These are phyloP conservation scores for Albatrellus ellisii DNA, from an alignment of 768 basidiomycete species.

Conservation along the genomic window DNA sequence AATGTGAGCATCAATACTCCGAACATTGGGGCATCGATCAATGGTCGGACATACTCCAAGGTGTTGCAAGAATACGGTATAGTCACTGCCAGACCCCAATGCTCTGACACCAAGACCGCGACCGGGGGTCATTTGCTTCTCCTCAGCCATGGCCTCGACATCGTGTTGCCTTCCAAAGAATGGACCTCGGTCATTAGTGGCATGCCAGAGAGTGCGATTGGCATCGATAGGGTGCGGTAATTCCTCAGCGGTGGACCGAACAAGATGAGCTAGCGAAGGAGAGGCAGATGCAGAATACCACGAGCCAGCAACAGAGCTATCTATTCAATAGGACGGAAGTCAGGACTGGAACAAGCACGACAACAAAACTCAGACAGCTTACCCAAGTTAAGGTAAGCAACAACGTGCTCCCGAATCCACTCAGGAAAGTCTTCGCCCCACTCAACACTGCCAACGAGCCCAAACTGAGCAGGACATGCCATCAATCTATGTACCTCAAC, in stretches of 20 bases:
- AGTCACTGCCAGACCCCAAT: conserved; percentile 85
- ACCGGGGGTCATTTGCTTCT: conserved; percentile 22
- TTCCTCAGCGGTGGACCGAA: conserved; percentile 53
- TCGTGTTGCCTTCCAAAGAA: conserved; percentile 33
- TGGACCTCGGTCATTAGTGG: conserved; percentile 43
- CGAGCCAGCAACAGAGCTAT: conserved; percentile 52
- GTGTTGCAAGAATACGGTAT: conserved; percentile 81
- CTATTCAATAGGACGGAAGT: conserved; percentile 19
- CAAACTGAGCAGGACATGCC: conserved; percentile 26
- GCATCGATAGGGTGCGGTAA: conserved; percentile 60
- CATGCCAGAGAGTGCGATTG: conserved; percentile 69
- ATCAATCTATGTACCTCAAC: not conserved
- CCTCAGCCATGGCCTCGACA: conserved; percentile 27
- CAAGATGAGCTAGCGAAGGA: conserved; percentile 71
- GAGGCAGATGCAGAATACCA: conserved; percentile 47
- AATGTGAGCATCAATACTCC: conserved; percentile 18
- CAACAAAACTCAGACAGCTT: conserved; percentile 8
- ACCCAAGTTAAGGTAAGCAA: conserved; percentile 77
- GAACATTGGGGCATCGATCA: no score
- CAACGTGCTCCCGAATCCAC: conserved; percentile 71
- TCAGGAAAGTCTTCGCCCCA: conserved; percentile 86
- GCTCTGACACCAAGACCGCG: conserved; percentile 34
- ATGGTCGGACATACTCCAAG: conserved; percentile 37
- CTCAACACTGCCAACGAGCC: conserved; percentile 79
- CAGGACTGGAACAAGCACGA: conserved; percentile 3